Conservation (phyloP, 371 early-diverging fungal species). For the Rhizopus arrhizus region DNA sequence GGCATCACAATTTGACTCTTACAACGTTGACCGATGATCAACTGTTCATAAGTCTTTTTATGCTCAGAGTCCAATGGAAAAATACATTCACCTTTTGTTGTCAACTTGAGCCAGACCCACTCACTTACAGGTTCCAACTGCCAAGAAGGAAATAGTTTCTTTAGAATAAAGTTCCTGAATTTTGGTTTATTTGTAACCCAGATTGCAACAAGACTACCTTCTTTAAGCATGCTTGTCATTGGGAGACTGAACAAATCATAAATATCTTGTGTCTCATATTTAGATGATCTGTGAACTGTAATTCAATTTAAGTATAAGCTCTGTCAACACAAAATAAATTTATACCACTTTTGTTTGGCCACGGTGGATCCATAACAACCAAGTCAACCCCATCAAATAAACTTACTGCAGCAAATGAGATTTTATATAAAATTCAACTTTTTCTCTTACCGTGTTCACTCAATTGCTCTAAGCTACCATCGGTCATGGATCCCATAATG, state of each 20-base stretch:
- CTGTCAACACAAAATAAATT: background rate
- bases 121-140: constrained; percentile 54
- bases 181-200: constrained; percentile 82
- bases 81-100: constrained; percentile 55
- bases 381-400: constrained; percentile 54
- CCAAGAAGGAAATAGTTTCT: constrained; percentile 75
- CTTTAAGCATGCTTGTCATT: constrained; percentile 40
- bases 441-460: constrained; percentile 27
- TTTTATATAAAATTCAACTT: background rate
- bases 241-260: constrained; percentile 72
- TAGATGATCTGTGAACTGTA: constrained; percentile 53
- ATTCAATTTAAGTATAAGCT: background rate
- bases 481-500: constrained; percentile 42
- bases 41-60: constrained; percentile 70
- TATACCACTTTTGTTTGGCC: constrained; percentile 70
- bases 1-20: constrained; percentile 4
- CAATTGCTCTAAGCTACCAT: constrained; percentile 29
- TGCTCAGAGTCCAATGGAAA: constrained; percentile 57
- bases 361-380: constrained; percentile 80
- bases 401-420: background rate
- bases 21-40: constrained; percentile 54
- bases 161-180: constrained; percentile 54
- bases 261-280: constrained; percentile 65
- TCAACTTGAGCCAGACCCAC: constrained; percentile 76
- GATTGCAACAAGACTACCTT: constrained; percentile 57